Base-by-base conservation (phyloP, 2,329 filamentous ascomycete species). In the Fusarium euwallaceae region DNA sequence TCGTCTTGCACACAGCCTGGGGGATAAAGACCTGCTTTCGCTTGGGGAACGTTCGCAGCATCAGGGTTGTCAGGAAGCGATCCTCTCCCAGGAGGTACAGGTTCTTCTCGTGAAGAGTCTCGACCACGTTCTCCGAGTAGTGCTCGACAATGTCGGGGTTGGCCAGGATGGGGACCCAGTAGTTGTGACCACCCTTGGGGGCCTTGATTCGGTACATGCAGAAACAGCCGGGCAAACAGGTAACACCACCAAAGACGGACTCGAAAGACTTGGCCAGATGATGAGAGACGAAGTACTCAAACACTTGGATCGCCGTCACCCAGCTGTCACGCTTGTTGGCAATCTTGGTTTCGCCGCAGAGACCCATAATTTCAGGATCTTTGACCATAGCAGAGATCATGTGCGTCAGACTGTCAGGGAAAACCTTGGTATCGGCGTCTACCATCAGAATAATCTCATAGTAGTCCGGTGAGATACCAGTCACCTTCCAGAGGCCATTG, bases 131-230 rank as follows among this genome's bases (percentile, higher is more conserved):
- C 84, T 99, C 97, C 1, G 97, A 98, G 84, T 99, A 99, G 85
- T 99, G 97, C 85, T 99, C 97, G 56, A 99, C 97, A 51, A 99
- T 94, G 80, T 99, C 97, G 4, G 97, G 97, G 83, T 99, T 99
- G 78, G 97, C 97, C 74, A 99, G 90, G 80, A 99, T 98, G 9
- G 97, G 97, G 27, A 99, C 97, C 97, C 97, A 99, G 86, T 98
- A 99, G 87, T 99, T 98, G 83, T 98, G 95, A 29, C 94, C 96
- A 75, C 97, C 97, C 86, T 99, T 99, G 70, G 97, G 97, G 34
- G 97, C 94, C 86, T 99, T 99, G 90, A 99, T 98, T 80, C 97
- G 94, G 87, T 99, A 99, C 97, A 99, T 99, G 89, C 95, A 98
- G 92, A 99, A 99, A 88, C 97, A 99, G 75, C 97, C 97, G 17